These are phyloP conservation scores for Aureobasidium melanogenum DNA, from an alignment of 2,329 filamentous ascomycete genomes.

Conservation along the genomic window DNA sequence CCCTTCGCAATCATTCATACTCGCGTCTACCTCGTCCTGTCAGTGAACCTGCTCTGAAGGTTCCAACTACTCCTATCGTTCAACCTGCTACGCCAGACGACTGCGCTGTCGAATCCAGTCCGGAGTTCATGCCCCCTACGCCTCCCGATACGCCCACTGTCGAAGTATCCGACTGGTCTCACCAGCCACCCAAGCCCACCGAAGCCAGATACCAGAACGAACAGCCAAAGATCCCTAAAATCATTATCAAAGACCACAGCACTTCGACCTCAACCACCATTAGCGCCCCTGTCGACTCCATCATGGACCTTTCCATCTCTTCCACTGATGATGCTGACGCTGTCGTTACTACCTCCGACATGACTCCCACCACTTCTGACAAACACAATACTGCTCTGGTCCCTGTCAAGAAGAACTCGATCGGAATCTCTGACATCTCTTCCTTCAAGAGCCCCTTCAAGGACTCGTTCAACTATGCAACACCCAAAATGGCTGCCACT, in stretches of 20 bases:
- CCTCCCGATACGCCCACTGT: conserved; percentile 4
- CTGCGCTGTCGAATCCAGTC: neutral
- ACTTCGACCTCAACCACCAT: neutral
- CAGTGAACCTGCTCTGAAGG: neutral
- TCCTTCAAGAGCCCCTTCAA: neutral
- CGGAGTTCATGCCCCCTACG: conserved; percentile 2
- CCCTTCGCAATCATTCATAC: neutral
- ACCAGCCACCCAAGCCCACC: neutral
- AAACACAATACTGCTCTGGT: neutral
- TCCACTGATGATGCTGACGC: neutral
- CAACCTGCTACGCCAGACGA: neutral
- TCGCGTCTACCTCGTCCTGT: neutral
- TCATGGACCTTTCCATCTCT: neutral
- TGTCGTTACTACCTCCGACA: neutral
- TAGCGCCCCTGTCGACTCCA: neutral
- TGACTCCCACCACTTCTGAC: neutral
- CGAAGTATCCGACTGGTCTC: neutral
- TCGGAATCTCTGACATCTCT: neutral
- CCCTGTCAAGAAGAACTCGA: neutral
- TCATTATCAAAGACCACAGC: conserved; percentile 5
- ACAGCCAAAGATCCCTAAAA: neutral
- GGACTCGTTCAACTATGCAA: neutral
- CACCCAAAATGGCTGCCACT: neutral
- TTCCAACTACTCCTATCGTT: neutral
- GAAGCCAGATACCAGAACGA: neutral